Base-by-base conservation (phyloP, 2,329 filamentous ascomycete genomes). In the Neofusicoccum sp. region DNA sequence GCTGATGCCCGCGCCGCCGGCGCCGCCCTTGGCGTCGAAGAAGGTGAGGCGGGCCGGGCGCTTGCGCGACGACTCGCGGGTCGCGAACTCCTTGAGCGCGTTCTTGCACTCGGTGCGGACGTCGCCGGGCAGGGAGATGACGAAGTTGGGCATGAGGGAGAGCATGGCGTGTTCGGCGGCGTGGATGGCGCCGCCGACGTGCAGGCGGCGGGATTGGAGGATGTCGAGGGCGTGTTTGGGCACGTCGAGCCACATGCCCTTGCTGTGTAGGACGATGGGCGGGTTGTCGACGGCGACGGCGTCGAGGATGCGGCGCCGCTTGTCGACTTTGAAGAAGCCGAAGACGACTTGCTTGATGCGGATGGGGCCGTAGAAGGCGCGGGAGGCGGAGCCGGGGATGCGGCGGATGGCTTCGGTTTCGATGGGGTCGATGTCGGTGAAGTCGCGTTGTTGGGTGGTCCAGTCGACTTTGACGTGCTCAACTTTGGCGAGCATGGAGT, bases 311-410 rank as follows among this genome's bases (percentile, higher is more conserved):
- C 92, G 87, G 1, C 90, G 86, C 68, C 87, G 89, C 72, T 89
- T 90, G 76, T 98, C 93, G n/a, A 97, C 81, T 74, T 98, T 98
- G 84, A 97, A 98, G 80, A 95, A 99, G 1, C 95, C 95, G 74
- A 96, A 98, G 1, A 99, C 93, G 34, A 91, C 89, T 68, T 94
- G 90, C 67, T 89, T 87, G 71, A 98, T 93, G 70, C 90, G 89
- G 73, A 99, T 94, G 0, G 86, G 81, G 39, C 95, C 95, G 73
- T 92, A 93, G 77, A 92, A 98, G 1, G 93, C 94, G 65, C 87
- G 85, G 0, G 85, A 90, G 3, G 81, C 77, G 0, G 87, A 89
- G 68, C 78, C 74, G 0, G 82, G 80, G 41, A 97, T 91, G 16
- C 83, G 85, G 6, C 92, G 88, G 66, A 96, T 93, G 2, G 89